These are phyloP conservation scores for Fomitiporia mediterranea DNA, from an alignment of 1,284 basidiomycete genomes.

Conservation along the genomic window DNA sequence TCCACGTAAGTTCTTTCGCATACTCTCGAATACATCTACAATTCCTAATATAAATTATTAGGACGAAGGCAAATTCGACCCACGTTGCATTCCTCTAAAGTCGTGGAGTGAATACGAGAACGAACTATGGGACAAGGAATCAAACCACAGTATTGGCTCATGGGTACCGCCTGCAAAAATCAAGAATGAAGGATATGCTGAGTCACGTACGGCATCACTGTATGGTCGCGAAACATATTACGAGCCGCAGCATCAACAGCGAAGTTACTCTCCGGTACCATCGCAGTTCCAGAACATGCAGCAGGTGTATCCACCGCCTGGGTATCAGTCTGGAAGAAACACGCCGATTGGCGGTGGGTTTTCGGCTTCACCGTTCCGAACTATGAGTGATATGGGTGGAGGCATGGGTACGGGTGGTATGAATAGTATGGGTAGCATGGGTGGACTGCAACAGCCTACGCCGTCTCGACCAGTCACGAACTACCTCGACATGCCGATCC, in stretches of 20 bases:
- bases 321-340: constrained; percentile 74
- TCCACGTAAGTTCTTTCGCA: constrained; percentile 64
- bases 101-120: constrained; percentile 98
- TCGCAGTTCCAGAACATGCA: constrained; percentile 44
- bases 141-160: constrained; percentile 85
- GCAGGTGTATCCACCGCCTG: constrained; percentile 49
- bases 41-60: no score
- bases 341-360: constrained; percentile 47
- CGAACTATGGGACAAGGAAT: constrained; percentile 96
- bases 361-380: constrained; percentile 29
- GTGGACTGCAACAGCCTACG: constrained; percentile 46
- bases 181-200: constrained; percentile 66
- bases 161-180: constrained; percentile 72
- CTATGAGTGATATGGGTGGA: no score
- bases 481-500: constrained; percentile 68
- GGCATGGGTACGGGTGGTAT: constrained; percentile 28
- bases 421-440: constrained; percentile 31
- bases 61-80: constrained; percentile 98
- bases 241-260: constrained; percentile 47
- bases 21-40: no score
- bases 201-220: constrained; percentile 67
- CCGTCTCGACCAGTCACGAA: constrained; percentile 67
- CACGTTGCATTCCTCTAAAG: constrained; percentile 87
- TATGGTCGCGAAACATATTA: constrained; percentile 83
- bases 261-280: constrained; percentile 63